These are phyloP conservation scores for Podila minutissima DNA, from an alignment of 192 early-diverging fungal species.

Conservation along the genomic window DNA sequence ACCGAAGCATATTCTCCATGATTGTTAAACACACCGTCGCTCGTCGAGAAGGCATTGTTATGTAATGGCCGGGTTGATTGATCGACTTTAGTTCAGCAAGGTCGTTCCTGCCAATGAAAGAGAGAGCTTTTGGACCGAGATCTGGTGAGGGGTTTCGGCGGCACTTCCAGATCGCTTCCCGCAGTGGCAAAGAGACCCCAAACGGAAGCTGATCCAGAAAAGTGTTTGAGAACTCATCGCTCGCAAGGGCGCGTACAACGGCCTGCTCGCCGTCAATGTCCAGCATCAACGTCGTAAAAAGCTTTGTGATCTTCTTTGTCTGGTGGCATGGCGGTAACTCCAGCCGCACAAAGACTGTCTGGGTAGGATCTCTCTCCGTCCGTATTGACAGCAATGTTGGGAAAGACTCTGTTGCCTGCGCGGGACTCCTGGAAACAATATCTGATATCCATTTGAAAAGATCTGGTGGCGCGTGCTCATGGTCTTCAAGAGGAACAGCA, in stretches of 20 bases:
- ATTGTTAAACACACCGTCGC: not conserved
- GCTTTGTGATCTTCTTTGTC: conserved; percentile 13
- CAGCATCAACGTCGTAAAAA: conserved; percentile 20
- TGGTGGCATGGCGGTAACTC: conserved; percentile 17
- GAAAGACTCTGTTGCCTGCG: conserved; percentile 12
- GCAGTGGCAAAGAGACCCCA: conserved; percentile 63
- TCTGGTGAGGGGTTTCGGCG: conserved; percentile 53
- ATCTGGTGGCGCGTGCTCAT: conserved; percentile 21
- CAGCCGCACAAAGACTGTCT: not conserved
- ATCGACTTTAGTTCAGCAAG: conserved; percentile 32
- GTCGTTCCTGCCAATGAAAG: conserved; percentile 61
- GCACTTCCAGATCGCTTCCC: conserved; percentile 63
- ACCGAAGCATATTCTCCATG: not conserved
- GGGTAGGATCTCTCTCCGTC: conserved; percentile 26
- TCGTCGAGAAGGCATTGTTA: conserved; percentile 3
- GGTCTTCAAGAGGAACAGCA: not conserved
- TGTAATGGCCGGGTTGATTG: conserved; percentile 13
- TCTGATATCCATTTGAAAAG: conserved; percentile 33
- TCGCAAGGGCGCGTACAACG: conserved; percentile 55
- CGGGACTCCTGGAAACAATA: conserved; percentile 6
- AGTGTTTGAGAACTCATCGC: conserved; percentile 25
- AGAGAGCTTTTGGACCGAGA: conserved; percentile 54
- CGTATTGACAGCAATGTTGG: conserved; percentile 21
- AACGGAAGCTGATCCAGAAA: conserved; percentile 63
- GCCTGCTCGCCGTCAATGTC: conserved; percentile 25